phyloP scores from a whole-genome alignment of 2,329 filamentous ascomycete species.

The Cryphonectria parasitica region DNA sequence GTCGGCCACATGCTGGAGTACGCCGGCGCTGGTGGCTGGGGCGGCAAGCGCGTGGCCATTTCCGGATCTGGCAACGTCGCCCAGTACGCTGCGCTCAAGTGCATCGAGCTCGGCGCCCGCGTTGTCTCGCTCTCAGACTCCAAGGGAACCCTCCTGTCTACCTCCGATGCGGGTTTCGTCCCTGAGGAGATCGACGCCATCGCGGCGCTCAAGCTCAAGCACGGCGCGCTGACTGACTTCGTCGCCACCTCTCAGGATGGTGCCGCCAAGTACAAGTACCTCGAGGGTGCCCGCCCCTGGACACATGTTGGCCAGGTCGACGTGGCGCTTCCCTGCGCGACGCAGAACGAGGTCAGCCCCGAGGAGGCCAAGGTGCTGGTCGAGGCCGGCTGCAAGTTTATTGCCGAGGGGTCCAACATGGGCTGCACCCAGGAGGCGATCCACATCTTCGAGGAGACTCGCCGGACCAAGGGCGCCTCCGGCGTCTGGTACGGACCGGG shows the following conservation, averaged over 20 bases:
- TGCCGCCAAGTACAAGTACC: slow-evolving; percentile 73
- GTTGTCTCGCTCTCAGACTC: slow-evolving; percentile 94
- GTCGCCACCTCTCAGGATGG: slow-evolving; percentile 58
- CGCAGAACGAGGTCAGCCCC: slow-evolving; percentile 94
- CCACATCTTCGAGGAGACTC: slow-evolving; percentile 82
- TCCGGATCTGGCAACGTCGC: slow-evolving; percentile 98
- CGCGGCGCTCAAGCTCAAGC: slow-evolving; percentile 82
- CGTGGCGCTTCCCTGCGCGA: slow-evolving; percentile 88
- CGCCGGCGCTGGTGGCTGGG: slow-evolving; percentile 82
- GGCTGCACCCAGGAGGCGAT: slow-evolving; percentile 96
- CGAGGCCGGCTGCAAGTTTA: slow-evolving; percentile 75
- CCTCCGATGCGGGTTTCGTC: slow-evolving; percentile 71
- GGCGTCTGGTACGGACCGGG: slow-evolving; percentile 96
- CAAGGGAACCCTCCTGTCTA: slow-evolving; percentile 80
- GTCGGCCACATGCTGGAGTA: slow-evolving; percentile 94
- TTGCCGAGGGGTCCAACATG: slow-evolving; percentile 99
- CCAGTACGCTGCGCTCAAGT: slow-evolving; percentile 95
- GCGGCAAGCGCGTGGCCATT: slow-evolving; percentile 91
- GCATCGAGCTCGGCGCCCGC: slow-evolving; percentile 90
- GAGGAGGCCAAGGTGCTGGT: slow-evolving; percentile 88
- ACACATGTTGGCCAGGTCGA: slow-evolving; percentile 87
- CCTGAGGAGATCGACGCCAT: slow-evolving; percentile 80
- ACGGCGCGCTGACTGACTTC: slow-evolving; percentile 70
- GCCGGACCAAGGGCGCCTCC: slow-evolving; percentile 67
- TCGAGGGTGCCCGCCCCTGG: slow-evolving; percentile 89